Percentiles rank a stretch among this genome's conserved stretches.
These are phyloP conservation scores for Leucogyrophana mollusca DNA, from an alignment of 768 basidiomycete species.

Conservation along the genomic window DNA sequence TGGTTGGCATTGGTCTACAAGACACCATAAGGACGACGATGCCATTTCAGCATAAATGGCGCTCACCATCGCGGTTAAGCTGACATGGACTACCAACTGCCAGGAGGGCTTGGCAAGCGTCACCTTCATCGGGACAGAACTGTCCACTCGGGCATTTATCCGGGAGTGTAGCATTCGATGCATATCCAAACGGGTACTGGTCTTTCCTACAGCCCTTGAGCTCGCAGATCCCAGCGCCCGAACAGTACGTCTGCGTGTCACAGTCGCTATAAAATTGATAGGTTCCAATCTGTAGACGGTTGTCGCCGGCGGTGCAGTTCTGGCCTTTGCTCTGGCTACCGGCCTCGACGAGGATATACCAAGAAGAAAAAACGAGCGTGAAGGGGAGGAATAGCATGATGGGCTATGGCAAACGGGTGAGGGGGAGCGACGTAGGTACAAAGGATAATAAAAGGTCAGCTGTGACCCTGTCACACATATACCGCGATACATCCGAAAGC, in stretches of 20 bases:
- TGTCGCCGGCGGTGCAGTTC: slow-evolving; percentile 53
- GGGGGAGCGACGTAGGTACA: slow-evolving; percentile 1
- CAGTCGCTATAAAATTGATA: slow-evolving; percentile 81
- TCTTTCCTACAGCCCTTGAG: slow-evolving; percentile 72
- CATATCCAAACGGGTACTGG: slow-evolving; percentile 74
- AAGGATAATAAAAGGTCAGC: neutral
- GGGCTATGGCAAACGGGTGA: neutral
- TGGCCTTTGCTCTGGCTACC: slow-evolving; percentile 46
- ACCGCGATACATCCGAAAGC: neutral
- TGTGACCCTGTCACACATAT: neutral
- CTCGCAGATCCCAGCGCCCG: slow-evolving; percentile 51
- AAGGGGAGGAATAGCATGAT: slow-evolving; percentile 33
- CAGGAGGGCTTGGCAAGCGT: slow-evolving; percentile 59
- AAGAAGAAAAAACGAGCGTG: slow-evolving; percentile 56
- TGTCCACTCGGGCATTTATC: slow-evolving; percentile 55
- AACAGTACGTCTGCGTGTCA: slow-evolving; percentile 68
- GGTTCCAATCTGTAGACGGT: slow-evolving; percentile 72
- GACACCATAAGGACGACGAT: neutral
- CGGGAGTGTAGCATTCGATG: slow-evolving; percentile 45
- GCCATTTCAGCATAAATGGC: neutral
- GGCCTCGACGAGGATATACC: slow-evolving; percentile 38
- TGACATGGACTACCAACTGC: slow-evolving; percentile 71
- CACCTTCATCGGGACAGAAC: slow-evolving; percentile 87
- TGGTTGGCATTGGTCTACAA: slow-evolving; percentile 70
- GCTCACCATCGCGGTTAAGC: slow-evolving; percentile 80